phyloP scores from a whole-genome alignment of 441 rosid genomes.

The Gossypium aridum region DNA sequence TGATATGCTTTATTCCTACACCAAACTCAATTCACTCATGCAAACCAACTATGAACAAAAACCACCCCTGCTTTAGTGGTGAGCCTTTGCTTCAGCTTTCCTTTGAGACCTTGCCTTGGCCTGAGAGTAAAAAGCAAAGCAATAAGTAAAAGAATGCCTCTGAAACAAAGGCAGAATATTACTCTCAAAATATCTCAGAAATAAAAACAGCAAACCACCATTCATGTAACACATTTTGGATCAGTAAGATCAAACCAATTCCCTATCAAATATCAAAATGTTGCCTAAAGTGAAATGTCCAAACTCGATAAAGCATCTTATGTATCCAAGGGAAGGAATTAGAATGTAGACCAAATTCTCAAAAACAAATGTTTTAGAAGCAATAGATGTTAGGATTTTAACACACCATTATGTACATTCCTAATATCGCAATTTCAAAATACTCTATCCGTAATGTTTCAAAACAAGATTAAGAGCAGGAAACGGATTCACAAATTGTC shows the following conservation, averaged over 20 bases:
- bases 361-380: background rate
- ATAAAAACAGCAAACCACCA: background rate
- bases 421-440: background rate
- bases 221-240: background rate
- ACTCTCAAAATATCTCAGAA: background rate
- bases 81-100: constrained; percentile 61
- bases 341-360: background rate
- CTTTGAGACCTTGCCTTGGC: constrained; percentile 54
- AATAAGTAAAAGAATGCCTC: background rate
- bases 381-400: background rate
- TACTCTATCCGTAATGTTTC: background rate
- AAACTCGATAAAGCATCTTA: background rate
- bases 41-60: constrained; percentile 13
- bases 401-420: background rate
- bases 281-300: background rate
- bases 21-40: constrained; percentile 13
- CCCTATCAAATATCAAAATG: background rate
- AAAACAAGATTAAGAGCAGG: background rate
- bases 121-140: constrained; percentile 19
- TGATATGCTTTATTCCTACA: constrained; percentile 25
- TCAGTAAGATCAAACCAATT: background rate
- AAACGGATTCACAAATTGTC: background rate
- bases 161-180: background rate
- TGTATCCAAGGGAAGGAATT: background rate
- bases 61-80: constrained; percentile 27